Base-by-base conservation (phyloP, 176 grass and related monocot species). In the Oryza officinalis region DNA sequence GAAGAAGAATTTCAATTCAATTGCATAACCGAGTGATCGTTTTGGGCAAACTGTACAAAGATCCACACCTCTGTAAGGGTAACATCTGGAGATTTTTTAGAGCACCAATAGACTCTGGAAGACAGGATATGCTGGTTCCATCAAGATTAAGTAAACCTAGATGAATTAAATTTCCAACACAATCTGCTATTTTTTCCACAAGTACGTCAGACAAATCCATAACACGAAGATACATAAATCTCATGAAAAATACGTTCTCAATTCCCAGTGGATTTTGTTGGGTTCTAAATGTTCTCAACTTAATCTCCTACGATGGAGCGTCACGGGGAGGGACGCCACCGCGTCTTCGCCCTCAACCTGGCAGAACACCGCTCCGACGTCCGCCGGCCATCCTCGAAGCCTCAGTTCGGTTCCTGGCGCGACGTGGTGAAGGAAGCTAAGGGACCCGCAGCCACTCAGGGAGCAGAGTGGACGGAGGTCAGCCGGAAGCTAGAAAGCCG, bases 31-130 rank as follows among this genome's bases (percentile, higher is more conserved):
- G 30, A 22, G 71, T 74, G 32, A 22, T 41, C 4, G 0, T 6
- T 11, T 12, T 15, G 2, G 71, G 71, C 6, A 74, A 14, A 38
- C 22, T 22, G n/a, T 45, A 1, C 5, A 74, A 15, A 45, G 25
- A 2, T 28, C 45, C 0, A 27, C 71, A 74, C 4, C 5, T 0
- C 0, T 23, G 1, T 13, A 74, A 15, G 27, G 44, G 0, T 2
- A 74, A 45, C 13, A 30, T 44, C 23, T 44, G 45, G 0, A 74
- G 45, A 1, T 45, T 74, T 44, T 26, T 43, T 15, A 74, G 31
- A 8, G 13, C 2, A 49, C 71, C 28, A 12, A 74, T 74, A 8
- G 71, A 74, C 0, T 74, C 14, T 12, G 71, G 71, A 8, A 74
- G 32, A 74, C 1, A 6, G 8, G 32, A 74, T 8, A 74, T 44